Evolutionary conservation across 257 asterid genomes (phyloP), one percentile per base, ranked within the genome.

Genomic region (Vinca minor): DNA sequence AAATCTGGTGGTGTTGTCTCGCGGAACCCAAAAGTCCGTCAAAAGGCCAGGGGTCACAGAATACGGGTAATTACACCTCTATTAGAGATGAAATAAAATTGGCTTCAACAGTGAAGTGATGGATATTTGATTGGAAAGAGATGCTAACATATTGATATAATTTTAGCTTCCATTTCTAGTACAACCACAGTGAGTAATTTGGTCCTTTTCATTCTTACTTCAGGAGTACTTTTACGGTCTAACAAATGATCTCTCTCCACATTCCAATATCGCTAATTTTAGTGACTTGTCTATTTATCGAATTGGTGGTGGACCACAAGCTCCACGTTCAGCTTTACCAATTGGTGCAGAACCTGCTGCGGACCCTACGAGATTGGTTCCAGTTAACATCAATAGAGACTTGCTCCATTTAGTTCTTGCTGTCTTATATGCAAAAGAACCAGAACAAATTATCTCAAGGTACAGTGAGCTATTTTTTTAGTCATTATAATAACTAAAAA

Each of bases 1-100:
- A 93, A 89, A 69, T 93, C 98, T 5, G 98, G 98, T 57, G 98
- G 97, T 61, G 97, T 89, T 28, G 97, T 93, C 65, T 89, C 99
- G 17, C 84, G 97, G 74, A 85, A 84, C 74, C 94, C 93, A 25
- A 87, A 92, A 89, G 95, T 84, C 66, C 96, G 98, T 23, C 97
- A 89, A 79, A 93, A 79, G 57, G 76, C 96, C 64, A 77, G 97
- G 74, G 84, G 92, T 44, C 77, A 60, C 64, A 83, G 92, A 77
- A 93, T 93, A 81, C 84, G 99, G 63, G 97, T 93, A 81, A 84
- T 59, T 82, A 66, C 46, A 44, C 21, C 28, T 46, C 31, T 65
- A 35, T 38, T 64, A 20, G 4, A 31, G 41, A 32, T 3, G 25
- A 26, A 39, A 57, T 1, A 8, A 25, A 38, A 2, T 39, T 59